Percentiles rank a stretch among this genome's conserved stretches.
These are phyloP conservation scores for Rhodotorula glutinis DNA, from an alignment of 1,284 basidiomycete species.

Conservation along the genomic window DNA sequence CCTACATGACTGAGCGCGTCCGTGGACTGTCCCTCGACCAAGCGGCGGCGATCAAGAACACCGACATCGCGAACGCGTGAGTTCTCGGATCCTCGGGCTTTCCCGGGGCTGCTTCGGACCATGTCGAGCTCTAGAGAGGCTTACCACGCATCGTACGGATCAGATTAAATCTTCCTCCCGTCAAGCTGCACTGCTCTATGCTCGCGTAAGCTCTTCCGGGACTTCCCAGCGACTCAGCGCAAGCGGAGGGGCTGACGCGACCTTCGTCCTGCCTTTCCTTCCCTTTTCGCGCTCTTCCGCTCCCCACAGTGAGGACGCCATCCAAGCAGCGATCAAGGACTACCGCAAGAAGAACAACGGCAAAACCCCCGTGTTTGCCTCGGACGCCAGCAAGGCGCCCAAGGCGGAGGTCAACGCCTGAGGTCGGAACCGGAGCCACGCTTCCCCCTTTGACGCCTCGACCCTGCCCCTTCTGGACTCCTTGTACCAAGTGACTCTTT, in stretches of 20 bases:
- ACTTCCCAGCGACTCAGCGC: background rate
- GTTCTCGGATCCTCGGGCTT: background rate
- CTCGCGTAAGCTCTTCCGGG: conserved; percentile 6
- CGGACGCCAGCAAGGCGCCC: too few species aligned
- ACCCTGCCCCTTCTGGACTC: too few species aligned
- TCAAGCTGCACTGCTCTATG: conserved; percentile 63
- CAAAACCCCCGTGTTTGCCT: conserved; percentile 10
- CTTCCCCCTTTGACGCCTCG: too few species aligned
- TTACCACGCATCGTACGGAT: too few species aligned
- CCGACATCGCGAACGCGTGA: conserved; percentile 83
- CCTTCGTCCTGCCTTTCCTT: background rate
- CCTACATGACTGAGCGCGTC: conserved; percentile 97
- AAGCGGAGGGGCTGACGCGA: too few species aligned
- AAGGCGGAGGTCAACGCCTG: too few species aligned
- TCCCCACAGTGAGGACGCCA: conserved; percentile 73
- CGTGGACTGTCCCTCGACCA: conserved; percentile 91
- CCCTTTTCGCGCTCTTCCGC: conserved; percentile 57
- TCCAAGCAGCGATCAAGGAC: conserved; percentile 70
- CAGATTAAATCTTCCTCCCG: conserved; percentile 89
- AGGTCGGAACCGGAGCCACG: too few species aligned
- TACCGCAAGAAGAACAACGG: conserved; percentile 48
- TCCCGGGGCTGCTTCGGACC: too few species aligned
- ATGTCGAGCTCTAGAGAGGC: background rate
- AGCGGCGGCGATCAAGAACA: conserved; percentile 96
- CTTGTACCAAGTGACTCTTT: too few species aligned